A percentile compares a stretch with the other conserved stretches of the same genome.
phyloP scores from a whole-genome alignment of 208 protist species.

The Herpetomonas tarakana region DNA sequence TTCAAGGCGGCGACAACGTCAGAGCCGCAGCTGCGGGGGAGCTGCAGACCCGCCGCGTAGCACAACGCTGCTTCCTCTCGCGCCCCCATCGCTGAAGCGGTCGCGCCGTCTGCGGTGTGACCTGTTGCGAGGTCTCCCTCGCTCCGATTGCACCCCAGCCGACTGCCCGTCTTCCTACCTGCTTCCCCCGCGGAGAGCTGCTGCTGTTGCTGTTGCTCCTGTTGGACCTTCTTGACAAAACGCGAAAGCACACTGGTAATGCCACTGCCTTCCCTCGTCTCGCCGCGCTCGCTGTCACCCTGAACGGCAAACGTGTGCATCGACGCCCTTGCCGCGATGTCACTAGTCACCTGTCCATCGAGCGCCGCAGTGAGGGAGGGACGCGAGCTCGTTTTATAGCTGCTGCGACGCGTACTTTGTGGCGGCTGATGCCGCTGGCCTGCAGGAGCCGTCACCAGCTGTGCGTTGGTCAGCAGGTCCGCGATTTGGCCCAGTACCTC shows the following conservation, averaged over 20 bases:
- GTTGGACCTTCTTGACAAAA: too few relatives aligned
- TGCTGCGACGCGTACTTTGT: background rate
- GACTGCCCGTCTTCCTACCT: background rate
- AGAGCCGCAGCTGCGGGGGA: slow-evolving; percentile 10
- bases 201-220: too few relatives aligned
- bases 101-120: too few relatives aligned
- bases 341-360: background rate
- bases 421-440: too few relatives aligned
- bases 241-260: background rate
- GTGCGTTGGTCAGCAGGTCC: background rate
- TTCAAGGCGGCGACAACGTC: slow-evolving; percentile 17
- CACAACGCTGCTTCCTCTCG: too few relatives aligned
- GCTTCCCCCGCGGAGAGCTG: background rate
- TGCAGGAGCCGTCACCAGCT: background rate
- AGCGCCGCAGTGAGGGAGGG: background rate
- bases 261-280: background rate
- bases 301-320: background rate
- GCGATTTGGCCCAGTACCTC: background rate
- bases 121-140: too few relatives aligned
- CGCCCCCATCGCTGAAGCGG: background rate
- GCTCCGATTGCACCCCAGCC: background rate
- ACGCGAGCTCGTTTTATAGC: background rate
- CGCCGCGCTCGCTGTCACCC: background rate
- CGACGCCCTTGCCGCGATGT: background rate
- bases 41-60: slow-evolving; percentile 3